Evolutionary conservation across 192 early-diverging fungal species (phyloP), one percentile per base, ranked within the genome.

Genomic region (Obelidium mucronatum): DNA sequence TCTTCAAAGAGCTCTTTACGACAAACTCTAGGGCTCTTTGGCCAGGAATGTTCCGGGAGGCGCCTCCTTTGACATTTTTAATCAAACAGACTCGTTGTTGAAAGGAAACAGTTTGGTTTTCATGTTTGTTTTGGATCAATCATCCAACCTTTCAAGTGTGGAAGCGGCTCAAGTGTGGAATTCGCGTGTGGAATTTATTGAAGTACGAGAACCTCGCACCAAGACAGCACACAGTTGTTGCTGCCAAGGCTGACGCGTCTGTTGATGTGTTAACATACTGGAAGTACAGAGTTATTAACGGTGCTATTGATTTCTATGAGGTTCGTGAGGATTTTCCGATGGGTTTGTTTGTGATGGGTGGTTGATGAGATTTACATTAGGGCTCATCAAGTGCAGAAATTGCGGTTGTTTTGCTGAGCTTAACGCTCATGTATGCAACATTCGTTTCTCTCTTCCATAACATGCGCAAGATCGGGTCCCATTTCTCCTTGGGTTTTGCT

Each of bases 401-500:
- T 35, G 80, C 93, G 44, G 88, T 97, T 30, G 89, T 95, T 61
- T 81, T 90, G 36, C 85, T 90, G 34, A 92, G 92, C 73, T 93
- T 95, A 82, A 77, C 93, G 6, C 89, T 97, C 80, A 94, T 95
- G 83, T 84, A 90, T 61, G 85, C 89, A 59, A 94, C 94, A 1
- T 92, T 96, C 74, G 83, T 91, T 40, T 87, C 91, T 66, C 83
- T 95, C 5, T 95, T 94, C 61, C 78, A 87, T 28, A 95, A 94
- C 75, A 94, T 97, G 94, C 86, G 93, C 53, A 87, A 87, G 37
- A 85, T 95, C 62, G 94, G 95, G 42, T 96, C 95, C 33, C 86
- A 90, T 63, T 90, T 91, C 67, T 91, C 92, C 1, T 82, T 96
- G 19, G 91, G 68, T 3, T 84, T 84, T 56, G 55, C 83, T 26